Evolutionary conservation across 768 basidiomycete genomes (phyloP), one percentile per base, ranked within the genome.

Genomic region (Tricholoma matsutake): DNA sequence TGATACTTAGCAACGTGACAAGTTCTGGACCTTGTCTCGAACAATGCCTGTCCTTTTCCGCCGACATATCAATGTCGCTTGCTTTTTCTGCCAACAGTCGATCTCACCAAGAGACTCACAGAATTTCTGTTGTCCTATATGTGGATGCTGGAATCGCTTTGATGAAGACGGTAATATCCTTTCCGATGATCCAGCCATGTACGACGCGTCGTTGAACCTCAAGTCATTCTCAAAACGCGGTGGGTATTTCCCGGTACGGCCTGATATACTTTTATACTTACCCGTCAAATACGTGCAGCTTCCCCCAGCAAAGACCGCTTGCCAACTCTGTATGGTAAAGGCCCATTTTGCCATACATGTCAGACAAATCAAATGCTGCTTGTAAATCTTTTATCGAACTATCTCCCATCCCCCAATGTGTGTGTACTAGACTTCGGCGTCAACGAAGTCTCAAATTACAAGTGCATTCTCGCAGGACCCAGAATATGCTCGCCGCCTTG

Each of bases 341-440:
- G 83, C 1, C 82, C 84, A 7, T 96, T 96, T 76, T 98, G 95
- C 74, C 87, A 89, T 66, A 85, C 85, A 6, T 97, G 96, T 72
- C 87, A 89, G 66, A 91, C 92, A n/a, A 98, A 98, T 73, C 95
- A 97, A 69, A 88, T 86, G 78, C 82, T 98, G 39, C 78, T 94
- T 57, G 78, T 91, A 62, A 92, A 94, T 72, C 83, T 98, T 58
- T 76, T 98, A 32, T 91, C 94, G 14, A 94, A 91, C 67, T 98
- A 96, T 72, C 82, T 96, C 0, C 94, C 94, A 9, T 76, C 85
- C 25, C 83, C 86, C n/a, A 82, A 83, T 61, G 94, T 94, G 69
- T 65, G 88, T 78, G 45, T 43, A 52, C 25, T 49, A 59, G 16
- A 59, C 6, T 62, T 28, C 39, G 31, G 34, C 55, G 20, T 20